Evolutionary conservation across 2,329 filamentous ascomycete species (phyloP).

Genomic region (Kalaharituber pfeilii): DNA sequence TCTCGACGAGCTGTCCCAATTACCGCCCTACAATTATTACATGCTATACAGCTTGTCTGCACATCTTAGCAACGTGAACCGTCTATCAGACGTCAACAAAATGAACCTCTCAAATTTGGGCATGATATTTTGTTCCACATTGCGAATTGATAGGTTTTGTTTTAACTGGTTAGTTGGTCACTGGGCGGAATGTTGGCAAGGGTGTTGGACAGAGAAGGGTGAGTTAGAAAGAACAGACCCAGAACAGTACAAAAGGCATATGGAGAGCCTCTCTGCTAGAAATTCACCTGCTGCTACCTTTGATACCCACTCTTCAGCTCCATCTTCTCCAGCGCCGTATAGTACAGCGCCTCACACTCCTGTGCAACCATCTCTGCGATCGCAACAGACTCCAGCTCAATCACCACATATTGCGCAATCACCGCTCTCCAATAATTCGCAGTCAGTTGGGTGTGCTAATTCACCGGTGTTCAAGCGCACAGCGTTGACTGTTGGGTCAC

Average conservation of each 20-base stretch:
- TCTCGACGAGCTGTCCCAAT: constrained; percentile 20
- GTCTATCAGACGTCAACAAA: constrained; percentile 22
- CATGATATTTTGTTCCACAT: constrained; percentile 23
- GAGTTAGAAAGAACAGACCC: constrained; percentile 4
- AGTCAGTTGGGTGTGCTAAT: not conserved
- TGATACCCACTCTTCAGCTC: not conserved
- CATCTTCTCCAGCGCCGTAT: not conserved
- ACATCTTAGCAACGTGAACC: constrained; percentile 20
- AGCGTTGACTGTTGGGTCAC: not conserved
- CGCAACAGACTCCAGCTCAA: not conserved
- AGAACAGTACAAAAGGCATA: not conserved
- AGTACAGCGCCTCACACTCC: not conserved
- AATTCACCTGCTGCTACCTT: not conserved
- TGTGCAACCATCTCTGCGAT: not conserved
- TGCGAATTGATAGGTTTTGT: constrained; percentile 23
- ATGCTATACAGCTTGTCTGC: constrained; percentile 22
- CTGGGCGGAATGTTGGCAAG: constrained; percentile 22
- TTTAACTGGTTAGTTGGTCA: constrained; percentile 23
- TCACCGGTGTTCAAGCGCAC: not conserved
- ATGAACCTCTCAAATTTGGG: constrained; percentile 23
- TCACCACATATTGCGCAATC: not conserved
- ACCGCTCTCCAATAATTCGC: not conserved
- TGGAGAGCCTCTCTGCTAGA: not conserved
- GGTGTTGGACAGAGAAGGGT: constrained; percentile 21
- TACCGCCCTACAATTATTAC: constrained; percentile 24